These are phyloP conservation scores for Trypanosoma scelopori DNA, from an alignment of 208 protist species.

Conservation along the genomic window DNA sequence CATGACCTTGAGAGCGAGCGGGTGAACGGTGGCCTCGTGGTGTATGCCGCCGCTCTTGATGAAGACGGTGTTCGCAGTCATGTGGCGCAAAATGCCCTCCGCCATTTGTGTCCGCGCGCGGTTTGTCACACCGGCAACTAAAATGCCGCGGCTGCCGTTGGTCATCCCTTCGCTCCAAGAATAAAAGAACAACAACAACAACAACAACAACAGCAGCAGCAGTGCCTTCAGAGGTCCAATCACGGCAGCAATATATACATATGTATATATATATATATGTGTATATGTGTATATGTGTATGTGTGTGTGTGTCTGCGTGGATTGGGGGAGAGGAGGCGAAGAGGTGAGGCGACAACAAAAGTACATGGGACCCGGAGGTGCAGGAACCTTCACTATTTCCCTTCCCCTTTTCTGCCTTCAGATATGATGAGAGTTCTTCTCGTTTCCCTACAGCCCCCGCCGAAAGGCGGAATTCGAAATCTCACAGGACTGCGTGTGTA, in stretches of 20 bases:
- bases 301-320: too few species aligned
- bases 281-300: too few species aligned
- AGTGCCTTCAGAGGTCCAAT: too few species aligned
- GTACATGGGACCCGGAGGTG: background rate
- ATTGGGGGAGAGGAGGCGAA: too few species aligned
- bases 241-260: too few species aligned
- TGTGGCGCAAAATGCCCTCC: constrained; percentile 62
- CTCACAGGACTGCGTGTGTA: constrained; percentile 22
- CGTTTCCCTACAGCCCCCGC: too few species aligned
- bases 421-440: too few species aligned
- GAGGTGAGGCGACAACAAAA: too few species aligned
- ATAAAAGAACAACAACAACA: background rate
- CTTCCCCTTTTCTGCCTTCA: too few species aligned
- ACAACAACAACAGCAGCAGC: background rate
- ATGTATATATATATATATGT: too few species aligned
- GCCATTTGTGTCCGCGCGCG: constrained; percentile 83
- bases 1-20: constrained; percentile 63
- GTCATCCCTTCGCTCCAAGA: constrained; percentile 34
- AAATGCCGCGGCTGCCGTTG: constrained; percentile 64
- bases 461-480: constrained; percentile 9
- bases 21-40: constrained; percentile 55
- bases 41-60: constrained; percentile 71
- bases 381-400: too few species aligned
- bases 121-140: constrained; percentile 77
- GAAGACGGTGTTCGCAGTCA: constrained; percentile 57